phyloP scores from a whole-genome alignment of 1,284 basidiomycete species.

The Heterobasidion irregulare region DNA sequence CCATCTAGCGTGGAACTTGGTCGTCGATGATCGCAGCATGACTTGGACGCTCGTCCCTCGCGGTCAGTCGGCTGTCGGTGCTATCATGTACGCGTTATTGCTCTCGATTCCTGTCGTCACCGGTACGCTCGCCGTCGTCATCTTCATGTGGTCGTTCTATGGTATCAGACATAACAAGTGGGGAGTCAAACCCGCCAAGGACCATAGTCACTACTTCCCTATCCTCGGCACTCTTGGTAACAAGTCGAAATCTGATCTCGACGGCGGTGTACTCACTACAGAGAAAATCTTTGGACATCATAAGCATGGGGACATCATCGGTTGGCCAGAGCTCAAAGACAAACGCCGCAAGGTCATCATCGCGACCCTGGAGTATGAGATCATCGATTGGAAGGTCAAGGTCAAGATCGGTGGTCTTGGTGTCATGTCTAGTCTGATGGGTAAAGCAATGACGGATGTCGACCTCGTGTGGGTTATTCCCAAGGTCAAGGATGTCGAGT shows the following conservation, averaged over 20 bases:
- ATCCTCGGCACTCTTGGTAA: slow-evolving; percentile 59
- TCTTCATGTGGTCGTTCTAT: slow-evolving; percentile 95
- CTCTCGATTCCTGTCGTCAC: slow-evolving; percentile 79
- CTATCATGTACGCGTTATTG: slow-evolving; percentile 79
- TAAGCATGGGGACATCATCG: slow-evolving; percentile 65
- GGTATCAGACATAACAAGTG: slow-evolving; percentile 90
- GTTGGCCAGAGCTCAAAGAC: slow-evolving; percentile 87
- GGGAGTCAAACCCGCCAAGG: slow-evolving; percentile 67
- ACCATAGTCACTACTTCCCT: slow-evolving; percentile 66
- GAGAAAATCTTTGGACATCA: slow-evolving; percentile 57
- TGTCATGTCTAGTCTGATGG: slow-evolving; percentile 95
- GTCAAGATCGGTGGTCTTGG: slow-evolving; percentile 95
- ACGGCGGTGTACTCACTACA: slow-evolving; percentile 34
- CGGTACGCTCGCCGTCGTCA: slow-evolving; percentile 67
- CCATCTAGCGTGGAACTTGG: slow-evolving; percentile 78
- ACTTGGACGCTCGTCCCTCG: slow-evolving; percentile 75
- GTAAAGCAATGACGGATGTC: slow-evolving; percentile 93
- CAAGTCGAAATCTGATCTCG: slow-evolving; percentile 58
- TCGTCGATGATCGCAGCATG: slow-evolving; percentile 71
- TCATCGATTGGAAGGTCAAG: slow-evolving; percentile 93
- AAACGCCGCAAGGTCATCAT: slow-evolving; percentile 88
- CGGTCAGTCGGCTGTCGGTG: slow-evolving; percentile 72
- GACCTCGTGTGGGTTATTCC: slow-evolving; percentile 90
- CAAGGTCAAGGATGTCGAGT: slow-evolving; percentile 89
- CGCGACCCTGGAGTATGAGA: slow-evolving; percentile 88